Evolutionary conservation across 2,329 filamentous ascomycete species (phyloP), one percentile per base, ranked within the genome.

Genomic region (Didymella arachidicola): DNA sequence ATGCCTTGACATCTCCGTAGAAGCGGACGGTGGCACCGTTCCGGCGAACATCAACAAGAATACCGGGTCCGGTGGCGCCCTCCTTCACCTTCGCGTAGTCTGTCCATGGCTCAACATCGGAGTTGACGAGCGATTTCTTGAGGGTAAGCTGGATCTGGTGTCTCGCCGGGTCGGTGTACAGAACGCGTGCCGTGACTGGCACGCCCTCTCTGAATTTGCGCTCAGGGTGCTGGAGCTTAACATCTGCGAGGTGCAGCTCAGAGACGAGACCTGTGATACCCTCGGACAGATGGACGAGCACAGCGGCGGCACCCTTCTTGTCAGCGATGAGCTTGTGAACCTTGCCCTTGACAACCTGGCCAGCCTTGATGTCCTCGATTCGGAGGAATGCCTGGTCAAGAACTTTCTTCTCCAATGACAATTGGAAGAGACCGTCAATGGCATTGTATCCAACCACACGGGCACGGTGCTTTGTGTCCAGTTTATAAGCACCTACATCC

Each of bases 111-210:
- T 87, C 81, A 0, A 88, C 85, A 55, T 97, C 93, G 0, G 92
- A 95, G 78, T 97, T 96, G 66, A 99, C 87, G 18, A 99, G 82
- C 1, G 91, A 91, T 81, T 98, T 99, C 82, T 98, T 99, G 66
- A 99, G 77, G 0, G 95, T 98, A 64, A 99, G 83, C 30, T 91
- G 89, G 65, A 98, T 84, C 72, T 93, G 89, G 58, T 89, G 88
- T 79, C 89, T 94, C 49, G 86, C 83, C 2, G 86, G 78, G 69
- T 97, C 87, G 16, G 88, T 89, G 0, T 92, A 96, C 27, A 99
- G 80, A 26, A 99, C 91, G 60, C 94, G 86, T 19, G 91, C 90
- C 67, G 91, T 97, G 62, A 99, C 88, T 51, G 89, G 86, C 77
- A 91, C 86, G 1, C 93, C 93, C 74, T 94, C 91, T 60, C 90